A percentile compares a stretch with the other conserved stretches of the same genome.
Evolutionary conservation across 768 basidiomycete species (phyloP).

Genomic region (Hypholoma fasciculare): DNA sequence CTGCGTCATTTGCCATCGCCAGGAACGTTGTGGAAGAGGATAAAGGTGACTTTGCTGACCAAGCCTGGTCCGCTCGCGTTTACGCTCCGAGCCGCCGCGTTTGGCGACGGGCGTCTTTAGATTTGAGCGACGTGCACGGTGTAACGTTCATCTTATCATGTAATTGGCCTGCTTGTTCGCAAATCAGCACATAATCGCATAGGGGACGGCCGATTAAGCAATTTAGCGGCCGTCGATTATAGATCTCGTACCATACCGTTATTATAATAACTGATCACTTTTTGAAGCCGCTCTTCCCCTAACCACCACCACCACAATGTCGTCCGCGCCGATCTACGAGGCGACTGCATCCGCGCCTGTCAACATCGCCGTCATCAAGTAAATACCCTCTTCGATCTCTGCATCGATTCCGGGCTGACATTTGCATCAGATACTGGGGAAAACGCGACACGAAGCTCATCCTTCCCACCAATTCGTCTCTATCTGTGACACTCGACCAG

Average conservation of each 20-base stretch:
- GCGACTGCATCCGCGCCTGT: constrained; percentile 93
- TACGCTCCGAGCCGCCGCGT: no score
- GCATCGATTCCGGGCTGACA: background rate
- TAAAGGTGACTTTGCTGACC: no score
- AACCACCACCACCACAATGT: constrained; percentile 39
- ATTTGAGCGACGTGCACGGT: no score
- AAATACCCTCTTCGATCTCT: constrained; percentile 13
- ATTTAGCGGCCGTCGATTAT: background rate
- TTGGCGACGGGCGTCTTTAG: no score
- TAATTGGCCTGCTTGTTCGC: no score
- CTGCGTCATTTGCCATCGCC: no score
- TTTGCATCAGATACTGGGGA: constrained; percentile 85
- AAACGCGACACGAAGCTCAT: constrained; percentile 96
- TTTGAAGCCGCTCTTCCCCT: constrained; percentile 9
- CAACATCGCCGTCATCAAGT: constrained; percentile 99
- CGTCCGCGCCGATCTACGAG: constrained; percentile 53
- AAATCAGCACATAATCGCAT: background rate
- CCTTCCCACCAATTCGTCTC: constrained; percentile 95
- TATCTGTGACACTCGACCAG: constrained; percentile 97
- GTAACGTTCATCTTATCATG: no score
- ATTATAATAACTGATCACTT: background rate
- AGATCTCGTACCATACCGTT: constrained; percentile 12
- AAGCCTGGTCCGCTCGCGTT: no score
- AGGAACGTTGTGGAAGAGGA: no score
- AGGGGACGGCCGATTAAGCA: background rate